Evolutionary conservation across 352 stramenopile species (phyloP), one percentile per base, ranked within the genome.

Genomic region (Phytophthora sojae): DNA sequence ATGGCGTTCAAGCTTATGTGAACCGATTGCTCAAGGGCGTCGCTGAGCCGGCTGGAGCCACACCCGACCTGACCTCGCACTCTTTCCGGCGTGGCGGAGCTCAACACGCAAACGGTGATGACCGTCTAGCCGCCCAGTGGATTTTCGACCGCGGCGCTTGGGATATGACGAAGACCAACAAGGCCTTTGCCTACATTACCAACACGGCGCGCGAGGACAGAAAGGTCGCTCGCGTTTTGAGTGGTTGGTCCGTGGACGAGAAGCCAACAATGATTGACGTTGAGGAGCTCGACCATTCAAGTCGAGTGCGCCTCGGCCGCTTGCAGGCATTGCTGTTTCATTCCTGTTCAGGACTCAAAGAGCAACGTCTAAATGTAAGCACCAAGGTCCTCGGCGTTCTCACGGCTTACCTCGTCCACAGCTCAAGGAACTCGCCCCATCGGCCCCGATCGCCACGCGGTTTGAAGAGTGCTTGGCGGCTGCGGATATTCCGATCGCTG

Each of bases 1-100:
- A 17, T 15, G 50, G 29, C 15, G 14, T 25, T 3, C 64, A 76
- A 29, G 54, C 15, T 30, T 51, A 73, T 51, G 66, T 82, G 8
- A 82, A 42, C 11, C 12, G 35, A 11, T 17, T 42, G 35, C 35
- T 42, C 35, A 42, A 42, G 11, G 2, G 35, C 35, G 11, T 17
- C 11, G 35, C 35, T 15, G 35, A 42, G 15, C 35, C 35, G 9
- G 35, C 35, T 17, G 35, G 35, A 42, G 35, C 35, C 35, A 17
- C 35, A 4, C 35, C 35, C 2, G 35, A 42, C 35, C 5, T 42
- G 35, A 42, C 2, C 35, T 42, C 35, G 11, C 35, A 17, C 9
- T 42, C 9, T 6, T 42, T 17, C 35, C 12, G 35, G 35, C 35
- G 35, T 4, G 35, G 35, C 5, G 35, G 11, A 42, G 35, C 35